Conservation (phyloP, 2,329 filamentous ascomycete species). For the Talaromyces piceae region DNA sequence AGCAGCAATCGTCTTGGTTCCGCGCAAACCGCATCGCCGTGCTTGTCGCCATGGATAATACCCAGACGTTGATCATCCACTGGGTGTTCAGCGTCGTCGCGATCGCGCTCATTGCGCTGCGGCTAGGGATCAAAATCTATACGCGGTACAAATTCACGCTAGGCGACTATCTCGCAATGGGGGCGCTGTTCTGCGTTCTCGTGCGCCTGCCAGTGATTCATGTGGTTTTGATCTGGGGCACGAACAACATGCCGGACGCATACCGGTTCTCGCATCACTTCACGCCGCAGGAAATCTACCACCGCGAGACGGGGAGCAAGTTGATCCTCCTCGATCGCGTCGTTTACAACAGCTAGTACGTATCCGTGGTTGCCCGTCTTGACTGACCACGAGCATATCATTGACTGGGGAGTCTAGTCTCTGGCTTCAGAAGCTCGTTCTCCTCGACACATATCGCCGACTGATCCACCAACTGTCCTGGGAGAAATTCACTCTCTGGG, state of each 20-base stretch:
- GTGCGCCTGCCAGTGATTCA: slow-evolving; percentile 21
- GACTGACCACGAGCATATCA: background rate
- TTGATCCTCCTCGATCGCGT: slow-evolving; percentile 26
- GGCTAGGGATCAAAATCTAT: slow-evolving; percentile 9
- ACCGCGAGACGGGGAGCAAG: slow-evolving; percentile 29
- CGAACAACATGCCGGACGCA: slow-evolving; percentile 24
- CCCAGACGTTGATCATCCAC: slow-evolving; percentile 11
- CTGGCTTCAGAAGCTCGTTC: slow-evolving; percentile 14
- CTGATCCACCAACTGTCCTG: slow-evolving; percentile 12
- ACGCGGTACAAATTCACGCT: slow-evolving; percentile 8
- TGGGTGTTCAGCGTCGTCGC: slow-evolving; percentile 14
- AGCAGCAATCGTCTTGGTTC: too few species aligned
- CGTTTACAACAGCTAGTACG: slow-evolving; percentile 30
- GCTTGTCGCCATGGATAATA: background rate
- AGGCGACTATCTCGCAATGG: slow-evolving; percentile 13
- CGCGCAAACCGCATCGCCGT: too few species aligned
- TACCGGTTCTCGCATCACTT: slow-evolving; percentile 20
- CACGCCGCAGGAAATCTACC: slow-evolving; percentile 24
- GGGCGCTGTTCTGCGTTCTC: slow-evolving; percentile 11
- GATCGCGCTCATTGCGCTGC: slow-evolving; percentile 10
- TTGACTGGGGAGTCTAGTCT: slow-evolving; percentile 10
- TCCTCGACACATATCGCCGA: slow-evolving; percentile 15
- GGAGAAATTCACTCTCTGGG: slow-evolving; percentile 13
- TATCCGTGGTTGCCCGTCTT: slow-evolving; percentile 5
- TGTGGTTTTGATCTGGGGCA: slow-evolving; percentile 32